Evolutionary conservation across 768 basidiomycete genomes (phyloP), one percentile per base, ranked within the genome.

Genomic region (Trametopsis cervina): DNA sequence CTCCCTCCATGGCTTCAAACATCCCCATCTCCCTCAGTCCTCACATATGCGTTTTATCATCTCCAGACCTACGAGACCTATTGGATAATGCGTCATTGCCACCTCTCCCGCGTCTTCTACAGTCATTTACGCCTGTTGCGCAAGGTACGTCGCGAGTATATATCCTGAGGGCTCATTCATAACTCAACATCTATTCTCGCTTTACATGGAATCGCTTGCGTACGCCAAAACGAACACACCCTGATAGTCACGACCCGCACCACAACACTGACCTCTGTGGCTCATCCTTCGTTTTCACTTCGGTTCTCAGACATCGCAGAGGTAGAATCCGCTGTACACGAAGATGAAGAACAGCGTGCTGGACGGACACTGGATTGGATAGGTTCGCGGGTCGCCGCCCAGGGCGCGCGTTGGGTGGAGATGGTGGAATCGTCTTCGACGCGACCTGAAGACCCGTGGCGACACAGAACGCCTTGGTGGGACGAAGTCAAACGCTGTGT

Each of bases 331-430:
- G 83, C 83, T 12, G 87, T 83, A 54, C 74, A 74, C 15, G 89
- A 92, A 63, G 83, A 85, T 55, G 89, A 90, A 54, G 83, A 87
- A 52, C 67, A 79, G 55, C 84, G 89, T 25, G 85, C 89, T 0
- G 76, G 77, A 20, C 77, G 89, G 40, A 83, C 78, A n/a, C 74
- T 91, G 55, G 89, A 92, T 67, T 92, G 89, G 89, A 83, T 92
- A 54, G 76, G 84, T 29, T 77, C 78, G 10, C 79, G 89, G 41
- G 81, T 91, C 46, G 66, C 70, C 36, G 73, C 71, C 52, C 73
- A 79, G 48, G 81, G 81, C 50, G 64, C 73, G 6, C 76, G 72
- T 60, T 92, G 89, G 89, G 73, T 87, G 24, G 78, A 81, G 36
- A 80, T 85, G 57, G 59, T 81, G 38, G 79, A 85, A 50, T 68